These are phyloP conservation scores for Mycena galericulata DNA, from an alignment of 768 basidiomycete genomes.

Conservation along the genomic window DNA sequence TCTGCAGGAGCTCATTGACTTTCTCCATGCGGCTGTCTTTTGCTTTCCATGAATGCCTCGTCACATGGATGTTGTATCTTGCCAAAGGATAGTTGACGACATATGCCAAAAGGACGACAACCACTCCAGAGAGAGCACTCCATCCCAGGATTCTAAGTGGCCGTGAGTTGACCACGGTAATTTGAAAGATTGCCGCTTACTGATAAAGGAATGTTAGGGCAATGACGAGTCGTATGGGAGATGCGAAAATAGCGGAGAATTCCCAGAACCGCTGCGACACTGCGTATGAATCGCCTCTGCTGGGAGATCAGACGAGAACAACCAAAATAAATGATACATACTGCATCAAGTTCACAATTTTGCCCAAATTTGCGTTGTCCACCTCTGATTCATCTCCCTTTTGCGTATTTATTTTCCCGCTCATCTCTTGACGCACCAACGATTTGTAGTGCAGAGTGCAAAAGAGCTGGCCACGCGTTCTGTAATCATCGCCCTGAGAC, in stretches of 20 bases:
- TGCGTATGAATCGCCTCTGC: slow-evolving; percentile 77
- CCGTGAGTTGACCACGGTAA: slow-evolving; percentile 4
- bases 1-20: slow-evolving; percentile 83
- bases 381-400: slow-evolving; percentile 52
- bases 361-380: slow-evolving; percentile 70
- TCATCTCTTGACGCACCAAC: slow-evolving; percentile 68
- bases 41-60: slow-evolving; percentile 68
- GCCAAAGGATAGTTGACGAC: slow-evolving; percentile 76
- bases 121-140: slow-evolving; percentile 79
- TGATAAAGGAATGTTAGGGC: slow-evolving; percentile 79
- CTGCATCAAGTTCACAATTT: slow-evolving; percentile 84
- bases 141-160: slow-evolving; percentile 75
- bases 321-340: slow-evolving; percentile 46
- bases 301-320: slow-evolving; percentile 11
- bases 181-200: slow-evolving; percentile 55
- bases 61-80: slow-evolving; percentile 74
- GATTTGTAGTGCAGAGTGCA: slow-evolving; percentile 79
- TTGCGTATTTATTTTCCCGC: slow-evolving; percentile 53
- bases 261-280: slow-evolving; percentile 82
- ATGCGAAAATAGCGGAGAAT: slow-evolving; percentile 71
- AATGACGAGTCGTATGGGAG: slow-evolving; percentile 73
- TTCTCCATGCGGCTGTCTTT: slow-evolving; percentile 76
- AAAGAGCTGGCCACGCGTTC: slow-evolving; percentile 78
- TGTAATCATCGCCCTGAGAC: slow-evolving; percentile 22
- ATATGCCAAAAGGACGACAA: slow-evolving; percentile 71